A percentile compares a stretch with the other conserved stretches of the same genome.
These are phyloP conservation scores for Lathyrus tuberosus DNA, from an alignment of 306 rosid genomes.

Conservation along the genomic window DNA sequence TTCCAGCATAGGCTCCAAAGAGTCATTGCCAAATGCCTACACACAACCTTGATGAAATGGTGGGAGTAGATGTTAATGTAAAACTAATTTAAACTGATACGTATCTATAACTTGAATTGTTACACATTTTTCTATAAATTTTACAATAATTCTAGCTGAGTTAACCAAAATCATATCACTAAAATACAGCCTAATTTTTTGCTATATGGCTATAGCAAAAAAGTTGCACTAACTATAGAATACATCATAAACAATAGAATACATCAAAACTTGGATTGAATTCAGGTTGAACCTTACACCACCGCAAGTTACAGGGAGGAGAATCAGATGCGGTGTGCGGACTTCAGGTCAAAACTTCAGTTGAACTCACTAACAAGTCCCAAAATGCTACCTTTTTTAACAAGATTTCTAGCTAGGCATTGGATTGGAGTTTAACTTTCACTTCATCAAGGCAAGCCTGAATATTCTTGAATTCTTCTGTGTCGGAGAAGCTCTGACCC, in stretches of 20 bases:
- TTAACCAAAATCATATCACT: neutral
- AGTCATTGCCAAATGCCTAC: too few species aligned
- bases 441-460: conserved; percentile 67
- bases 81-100: too few species aligned
- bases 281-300: neutral
- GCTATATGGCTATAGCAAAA: neutral
- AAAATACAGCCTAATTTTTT: neutral
- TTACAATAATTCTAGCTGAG: neutral
- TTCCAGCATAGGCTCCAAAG: too few species aligned
- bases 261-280: conserved; percentile 1
- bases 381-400: conserved; percentile 7
- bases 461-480: conserved; percentile 64
- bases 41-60: too few species aligned
- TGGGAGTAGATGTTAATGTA: too few species aligned
- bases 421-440: conserved; percentile 53
- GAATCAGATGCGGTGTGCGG: conserved; percentile 1
- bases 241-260: too few species aligned
- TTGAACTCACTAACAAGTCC: conserved; percentile 7
- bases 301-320: conserved; percentile 6
- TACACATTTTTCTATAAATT: neutral
- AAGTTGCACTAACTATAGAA: neutral
- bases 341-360: conserved; percentile 18
- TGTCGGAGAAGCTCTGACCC: conserved; percentile 64
- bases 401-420: conserved; percentile 34
- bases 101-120: neutral